Conservation (phyloP, 73 alveolate genomes). For the Paramecium tetraurelia region DNA sequence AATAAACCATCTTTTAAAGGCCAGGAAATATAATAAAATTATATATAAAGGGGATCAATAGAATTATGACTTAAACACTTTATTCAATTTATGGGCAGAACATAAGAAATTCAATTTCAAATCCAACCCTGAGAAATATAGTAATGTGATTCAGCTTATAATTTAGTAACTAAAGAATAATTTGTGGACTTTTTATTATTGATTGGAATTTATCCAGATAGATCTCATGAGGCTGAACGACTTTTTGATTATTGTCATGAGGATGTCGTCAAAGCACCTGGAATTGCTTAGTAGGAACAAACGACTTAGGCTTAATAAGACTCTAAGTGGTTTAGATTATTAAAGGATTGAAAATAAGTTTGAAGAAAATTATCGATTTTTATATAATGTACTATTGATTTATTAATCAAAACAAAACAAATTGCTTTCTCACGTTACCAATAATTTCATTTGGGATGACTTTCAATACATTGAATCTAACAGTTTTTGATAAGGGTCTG, state of each 20-base stretch:
- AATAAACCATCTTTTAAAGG: neutral
- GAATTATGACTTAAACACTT: neutral
- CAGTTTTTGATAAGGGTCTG: constrained; percentile 97
- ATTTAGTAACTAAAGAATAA: neutral
- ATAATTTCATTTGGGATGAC: constrained; percentile 89
- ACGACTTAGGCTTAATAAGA: neutral
- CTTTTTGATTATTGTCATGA: constrained; percentile 52
- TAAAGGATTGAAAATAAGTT: neutral
- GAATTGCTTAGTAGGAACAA: neutral
- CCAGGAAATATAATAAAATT: constrained; percentile 14
- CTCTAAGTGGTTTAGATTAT: constrained; percentile 18
- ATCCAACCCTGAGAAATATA: neutral
- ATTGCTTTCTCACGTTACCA: constrained; percentile 96
- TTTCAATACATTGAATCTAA: constrained; percentile 97
- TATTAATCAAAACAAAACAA: constrained; percentile 70
- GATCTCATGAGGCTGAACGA: constrained; percentile 27
- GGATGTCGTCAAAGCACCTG: neutral
- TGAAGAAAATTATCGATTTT: neutral
- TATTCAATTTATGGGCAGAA: constrained; percentile 46
- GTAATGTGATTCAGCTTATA: neutral
- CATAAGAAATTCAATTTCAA: constrained; percentile 8
- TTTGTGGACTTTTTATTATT: constrained; percentile 18
- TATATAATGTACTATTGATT: neutral
- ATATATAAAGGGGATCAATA: neutral
- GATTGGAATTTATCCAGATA: constrained; percentile 32